Evolutionary conservation across 2,329 filamentous ascomycete genomes (phyloP).

Genomic region (Emmonsia crescens): DNA sequence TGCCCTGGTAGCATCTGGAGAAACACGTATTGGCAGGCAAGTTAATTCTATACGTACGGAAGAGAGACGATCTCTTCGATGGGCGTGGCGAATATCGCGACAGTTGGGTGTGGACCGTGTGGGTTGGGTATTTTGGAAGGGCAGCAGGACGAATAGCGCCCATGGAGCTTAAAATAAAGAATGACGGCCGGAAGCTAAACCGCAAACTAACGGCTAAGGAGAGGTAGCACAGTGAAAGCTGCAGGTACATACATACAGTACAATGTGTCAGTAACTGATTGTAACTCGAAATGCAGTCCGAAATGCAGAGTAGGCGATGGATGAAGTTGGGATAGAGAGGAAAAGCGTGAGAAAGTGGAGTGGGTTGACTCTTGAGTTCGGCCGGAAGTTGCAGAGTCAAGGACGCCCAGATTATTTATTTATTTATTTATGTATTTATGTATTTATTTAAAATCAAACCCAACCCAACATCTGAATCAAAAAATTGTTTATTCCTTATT

Average conservation of each 20-base stretch:
- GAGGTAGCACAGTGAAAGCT: neutral
- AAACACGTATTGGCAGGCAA: neutral
- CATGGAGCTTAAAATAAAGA: neutral
- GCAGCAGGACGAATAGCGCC: neutral
- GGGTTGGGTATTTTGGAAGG: neutral
- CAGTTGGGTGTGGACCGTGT: neutral
- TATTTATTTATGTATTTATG: too few species aligned
- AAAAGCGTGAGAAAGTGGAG: too few species aligned
- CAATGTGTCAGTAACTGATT: neutral
- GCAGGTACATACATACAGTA: too few species aligned
- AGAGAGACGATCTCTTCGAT: neutral
- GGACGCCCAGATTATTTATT: too few species aligned
- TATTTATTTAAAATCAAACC: too few species aligned
- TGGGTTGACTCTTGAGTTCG: too few species aligned
- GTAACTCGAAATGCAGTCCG: neutral
- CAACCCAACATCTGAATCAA: neutral
- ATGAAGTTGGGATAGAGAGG: neutral
- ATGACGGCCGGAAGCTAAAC: neutral
- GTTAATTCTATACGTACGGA: neutral
- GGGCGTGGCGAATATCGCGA: neutral
- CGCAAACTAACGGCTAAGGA: neutral
- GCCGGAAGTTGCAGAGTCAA: too few species aligned
- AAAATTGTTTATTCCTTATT: too few species aligned
- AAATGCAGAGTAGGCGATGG: neutral
- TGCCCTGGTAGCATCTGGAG: neutral